Conservation (phyloP, 139 green algal genomes). For the Chloropicon primus region DNA sequence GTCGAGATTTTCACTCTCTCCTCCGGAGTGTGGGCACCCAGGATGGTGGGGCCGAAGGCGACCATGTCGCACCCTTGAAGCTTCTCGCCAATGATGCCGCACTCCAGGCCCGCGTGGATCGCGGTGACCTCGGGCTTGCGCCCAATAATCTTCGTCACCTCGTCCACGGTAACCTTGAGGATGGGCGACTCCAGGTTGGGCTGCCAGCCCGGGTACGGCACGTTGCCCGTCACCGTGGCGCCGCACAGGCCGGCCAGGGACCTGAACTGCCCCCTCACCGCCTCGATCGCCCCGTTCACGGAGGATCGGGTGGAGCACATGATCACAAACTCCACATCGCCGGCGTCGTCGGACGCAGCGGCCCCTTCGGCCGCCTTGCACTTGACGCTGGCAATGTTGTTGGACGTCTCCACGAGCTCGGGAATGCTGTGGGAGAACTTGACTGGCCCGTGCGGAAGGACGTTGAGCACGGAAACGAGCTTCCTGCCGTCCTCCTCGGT, state of each 20-base stretch:
- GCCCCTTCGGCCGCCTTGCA: background rate
- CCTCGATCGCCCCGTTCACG: conserved; percentile 35
- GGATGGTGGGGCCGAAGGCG: conserved; percentile 56
- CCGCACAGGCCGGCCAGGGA: background rate
- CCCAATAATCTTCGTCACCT: conserved; percentile 21
- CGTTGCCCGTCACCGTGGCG: conserved; percentile 15
- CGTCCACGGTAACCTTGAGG: conserved; percentile 24
- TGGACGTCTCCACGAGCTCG: conserved; percentile 58
- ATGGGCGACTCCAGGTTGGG: conserved; percentile 34
- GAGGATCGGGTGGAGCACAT: conserved; percentile 38
- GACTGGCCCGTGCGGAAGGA: conserved; percentile 46
- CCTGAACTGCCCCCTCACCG: conserved; percentile 27
- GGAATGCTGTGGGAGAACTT: conserved; percentile 42
- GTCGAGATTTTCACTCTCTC: conserved; percentile 28
- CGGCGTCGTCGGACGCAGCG: background rate
- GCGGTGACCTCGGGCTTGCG: conserved; percentile 20
- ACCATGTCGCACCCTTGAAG: conserved; percentile 39
- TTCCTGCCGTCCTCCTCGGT: background rate
- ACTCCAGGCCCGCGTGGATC: conserved; percentile 9
- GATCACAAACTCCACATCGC: conserved; percentile 20
- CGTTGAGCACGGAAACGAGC: conserved; percentile 35
- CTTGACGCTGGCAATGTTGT: conserved; percentile 47
- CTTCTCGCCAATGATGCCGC: conserved; percentile 3
- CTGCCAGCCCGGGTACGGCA: conserved; percentile 56
- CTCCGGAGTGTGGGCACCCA: conserved; percentile 49